These are phyloP conservation scores for Eucalyptus virginea DNA, from an alignment of 345 rosid genomes.

Conservation along the genomic window DNA sequence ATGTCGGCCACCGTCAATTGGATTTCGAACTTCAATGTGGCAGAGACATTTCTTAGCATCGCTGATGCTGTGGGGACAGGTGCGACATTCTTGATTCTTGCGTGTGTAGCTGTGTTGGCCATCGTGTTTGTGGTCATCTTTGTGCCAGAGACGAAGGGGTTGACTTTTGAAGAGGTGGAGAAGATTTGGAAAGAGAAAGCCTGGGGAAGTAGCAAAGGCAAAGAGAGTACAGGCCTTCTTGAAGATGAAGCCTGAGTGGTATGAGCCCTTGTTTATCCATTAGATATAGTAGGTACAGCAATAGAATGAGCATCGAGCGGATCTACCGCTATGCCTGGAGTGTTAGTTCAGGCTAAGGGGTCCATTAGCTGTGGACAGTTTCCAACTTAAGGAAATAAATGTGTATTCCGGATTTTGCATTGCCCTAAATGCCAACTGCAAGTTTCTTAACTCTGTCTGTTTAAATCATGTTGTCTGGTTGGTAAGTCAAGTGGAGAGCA, in stretches of 20 bases:
- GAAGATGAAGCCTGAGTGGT: not conserved
- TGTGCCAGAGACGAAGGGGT: conserved; percentile 86
- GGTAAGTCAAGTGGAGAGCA: not conserved
- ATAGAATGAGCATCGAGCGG: not conserved
- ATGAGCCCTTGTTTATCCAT: not conserved
- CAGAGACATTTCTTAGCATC: conserved; percentile 55
- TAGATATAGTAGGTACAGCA: not conserved
- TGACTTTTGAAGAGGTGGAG: conserved; percentile 83
- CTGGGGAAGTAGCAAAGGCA: conserved; percentile 27
- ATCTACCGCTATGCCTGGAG: not conserved
- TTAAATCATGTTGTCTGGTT: not conserved
- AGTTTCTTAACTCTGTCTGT: not conserved
- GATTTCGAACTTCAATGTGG: conserved; percentile 76
- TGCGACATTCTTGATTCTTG: conserved; percentile 71
- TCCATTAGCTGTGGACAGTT: not conserved
- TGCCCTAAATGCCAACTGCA: not conserved
- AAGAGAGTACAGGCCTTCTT: not conserved
- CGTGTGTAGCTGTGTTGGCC: conserved; percentile 56
- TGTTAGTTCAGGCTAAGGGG: not conserved
- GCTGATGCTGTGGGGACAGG: conserved; percentile 64
- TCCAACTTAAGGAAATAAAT: not conserved
- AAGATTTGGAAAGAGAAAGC: conserved; percentile 84
- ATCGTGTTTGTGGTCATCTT: conserved; percentile 39
- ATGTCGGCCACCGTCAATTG: conserved; percentile 97
- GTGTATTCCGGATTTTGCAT: not conserved